Evolutionary conservation across 768 basidiomycete genomes (phyloP).

Genomic region (Exidia glandulosa): DNA sequence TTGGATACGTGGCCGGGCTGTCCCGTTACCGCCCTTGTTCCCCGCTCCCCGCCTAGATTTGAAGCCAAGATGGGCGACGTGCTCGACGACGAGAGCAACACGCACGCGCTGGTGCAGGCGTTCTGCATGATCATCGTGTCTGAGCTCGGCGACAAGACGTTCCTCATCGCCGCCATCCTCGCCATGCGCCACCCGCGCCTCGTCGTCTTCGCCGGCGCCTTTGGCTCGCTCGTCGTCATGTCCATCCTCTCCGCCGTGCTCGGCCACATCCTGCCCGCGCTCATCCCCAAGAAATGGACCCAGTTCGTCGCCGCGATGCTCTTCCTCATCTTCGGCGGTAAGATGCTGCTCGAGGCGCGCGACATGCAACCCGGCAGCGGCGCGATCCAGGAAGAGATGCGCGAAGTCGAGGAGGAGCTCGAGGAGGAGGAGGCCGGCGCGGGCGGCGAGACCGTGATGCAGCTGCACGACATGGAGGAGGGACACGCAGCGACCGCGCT

Average conservation of each 20-base stretch:
- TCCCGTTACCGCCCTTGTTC: no score
- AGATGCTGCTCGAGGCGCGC: constrained; percentile 80
- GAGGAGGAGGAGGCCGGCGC: constrained; percentile 61
- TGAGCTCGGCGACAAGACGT: constrained; percentile 95
- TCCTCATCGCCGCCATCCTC: constrained; percentile 73
- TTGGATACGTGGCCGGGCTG: no score
- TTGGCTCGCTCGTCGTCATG: constrained; percentile 84
- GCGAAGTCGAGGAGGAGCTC: constrained; percentile 92
- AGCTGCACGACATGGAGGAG: constrained; percentile 68
- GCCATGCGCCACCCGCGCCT: constrained; percentile 77
- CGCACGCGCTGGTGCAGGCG: constrained; percentile 60
- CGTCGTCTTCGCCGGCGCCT: constrained; percentile 79
- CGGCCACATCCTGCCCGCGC: constrained; percentile 78
- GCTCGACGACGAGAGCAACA: constrained; percentile 20
- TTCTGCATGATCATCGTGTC: constrained; percentile 88
- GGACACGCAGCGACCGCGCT: constrained; percentile 23
- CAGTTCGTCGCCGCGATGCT: constrained; percentile 66
- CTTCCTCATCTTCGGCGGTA: constrained; percentile 82
- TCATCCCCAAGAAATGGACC: constrained; percentile 66
- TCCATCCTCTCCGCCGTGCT: constrained; percentile 87
- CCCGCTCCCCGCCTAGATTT: neutral
- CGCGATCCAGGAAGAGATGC: constrained; percentile 89
- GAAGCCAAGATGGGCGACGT: constrained; percentile 31
- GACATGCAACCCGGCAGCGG: constrained; percentile 67
- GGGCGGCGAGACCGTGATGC: constrained; percentile 31